Conservation (phyloP, 2,329 filamentous ascomycete species). For the Chaetomiaceae sp. region DNA sequence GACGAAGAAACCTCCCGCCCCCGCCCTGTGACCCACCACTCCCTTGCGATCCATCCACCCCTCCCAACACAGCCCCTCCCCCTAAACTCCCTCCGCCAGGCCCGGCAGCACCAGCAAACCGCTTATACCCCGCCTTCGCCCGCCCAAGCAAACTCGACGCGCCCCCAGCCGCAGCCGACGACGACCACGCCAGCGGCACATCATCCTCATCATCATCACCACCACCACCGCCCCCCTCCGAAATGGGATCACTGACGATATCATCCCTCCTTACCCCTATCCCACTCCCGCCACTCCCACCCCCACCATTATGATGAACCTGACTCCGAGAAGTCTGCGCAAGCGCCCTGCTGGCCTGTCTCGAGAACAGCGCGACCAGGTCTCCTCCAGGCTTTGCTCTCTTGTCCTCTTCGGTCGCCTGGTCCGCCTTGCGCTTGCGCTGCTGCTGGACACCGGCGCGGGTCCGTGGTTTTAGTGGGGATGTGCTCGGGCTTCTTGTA, state of each 20-base stretch:
- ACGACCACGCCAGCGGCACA: constrained; percentile 8
- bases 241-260: constrained; percentile 53
- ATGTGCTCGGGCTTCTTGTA: constrained; percentile 37
- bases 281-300: not conserved
- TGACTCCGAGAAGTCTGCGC: constrained; percentile 35
- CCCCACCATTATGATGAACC: constrained; percentile 19
- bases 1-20: constrained; percentile 24
- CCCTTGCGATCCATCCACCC: not conserved
- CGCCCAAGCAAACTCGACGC: constrained; percentile 51
- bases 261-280: constrained; percentile 37
- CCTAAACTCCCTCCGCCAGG: no score
- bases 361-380: constrained; percentile 56
- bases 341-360: constrained; percentile 39
- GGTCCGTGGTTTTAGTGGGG: constrained; percentile 40
- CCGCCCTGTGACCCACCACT: constrained; percentile 1
- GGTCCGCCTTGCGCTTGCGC: constrained; percentile 25
- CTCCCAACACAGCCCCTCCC: no score
- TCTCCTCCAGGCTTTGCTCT: constrained; percentile 47
- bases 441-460: constrained; percentile 25
- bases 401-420: constrained; percentile 33
- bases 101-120: constrained; percentile 37
- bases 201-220: constrained; percentile 31
- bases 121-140: constrained; percentile 50
- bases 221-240: constrained; percentile 54
- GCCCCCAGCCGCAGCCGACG: constrained; percentile 36